Conservation (phyloP, 1,284 basidiomycete genomes). For the Vanrija sp. region DNA sequence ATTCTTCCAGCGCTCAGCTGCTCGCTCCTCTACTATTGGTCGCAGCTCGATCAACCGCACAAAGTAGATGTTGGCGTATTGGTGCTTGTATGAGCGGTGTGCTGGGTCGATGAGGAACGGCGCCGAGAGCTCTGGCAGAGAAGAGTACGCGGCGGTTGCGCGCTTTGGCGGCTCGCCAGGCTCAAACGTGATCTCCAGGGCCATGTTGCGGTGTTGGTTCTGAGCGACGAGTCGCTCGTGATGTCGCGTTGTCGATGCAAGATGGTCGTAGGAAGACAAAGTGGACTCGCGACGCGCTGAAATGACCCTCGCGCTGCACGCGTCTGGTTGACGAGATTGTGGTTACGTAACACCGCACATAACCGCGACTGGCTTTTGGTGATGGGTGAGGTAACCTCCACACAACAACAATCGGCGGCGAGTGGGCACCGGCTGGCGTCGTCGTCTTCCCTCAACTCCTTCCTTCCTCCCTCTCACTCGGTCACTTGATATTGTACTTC, state of each 20-base stretch:
- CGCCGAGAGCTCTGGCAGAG: conserved; percentile 42
- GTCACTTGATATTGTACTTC: background rate
- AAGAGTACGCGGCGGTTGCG: conserved; percentile 33
- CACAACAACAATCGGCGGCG: conserved; percentile 1
- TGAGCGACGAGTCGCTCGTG: background rate
- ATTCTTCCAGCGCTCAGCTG: conserved; percentile 62
- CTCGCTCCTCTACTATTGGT: conserved; percentile 61
- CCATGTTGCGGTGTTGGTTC: conserved; percentile 4
- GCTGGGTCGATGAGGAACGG: conserved; percentile 45
- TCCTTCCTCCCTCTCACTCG: background rate
- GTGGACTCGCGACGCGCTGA: too few species aligned
- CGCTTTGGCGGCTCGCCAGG: conserved; percentile 12
- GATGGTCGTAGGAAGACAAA: too few species aligned
- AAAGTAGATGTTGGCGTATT: conserved; percentile 93
- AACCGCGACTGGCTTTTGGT: conserved; percentile 4
- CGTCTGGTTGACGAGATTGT: background rate
- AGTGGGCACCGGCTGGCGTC: background rate
- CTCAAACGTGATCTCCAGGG: conserved; percentile 6
- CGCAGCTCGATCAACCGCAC: conserved; percentile 65
- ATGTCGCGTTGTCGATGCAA: too few species aligned
- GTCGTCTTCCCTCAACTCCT: background rate
- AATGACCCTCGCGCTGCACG: background rate
- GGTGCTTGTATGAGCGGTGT: conserved; percentile 59
- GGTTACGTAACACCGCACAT: background rate
- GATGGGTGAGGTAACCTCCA: background rate